Evolutionary conservation across 768 basidiomycete species (phyloP).

Genomic region (Mycena venus): DNA sequence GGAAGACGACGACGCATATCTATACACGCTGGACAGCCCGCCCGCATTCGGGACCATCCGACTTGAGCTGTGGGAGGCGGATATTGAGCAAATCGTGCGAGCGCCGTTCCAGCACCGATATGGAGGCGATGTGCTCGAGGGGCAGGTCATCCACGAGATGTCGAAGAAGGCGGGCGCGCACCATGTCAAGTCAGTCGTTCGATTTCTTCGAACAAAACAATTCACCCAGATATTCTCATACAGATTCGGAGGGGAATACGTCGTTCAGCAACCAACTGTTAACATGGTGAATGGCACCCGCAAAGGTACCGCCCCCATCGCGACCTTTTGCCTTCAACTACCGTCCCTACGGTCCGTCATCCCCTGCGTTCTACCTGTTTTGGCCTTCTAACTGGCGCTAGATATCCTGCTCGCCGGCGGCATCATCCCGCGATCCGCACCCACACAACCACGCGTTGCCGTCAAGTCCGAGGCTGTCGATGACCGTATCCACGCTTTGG

Average conservation of each 20-base stretch:
- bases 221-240: neutral
- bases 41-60: slow-evolving; percentile 46
- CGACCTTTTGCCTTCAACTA: slow-evolving; percentile 50
- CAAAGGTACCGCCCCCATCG: slow-evolving; percentile 41
- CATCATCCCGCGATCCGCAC: slow-evolving; percentile 24
- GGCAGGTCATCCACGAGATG: slow-evolving; percentile 47
- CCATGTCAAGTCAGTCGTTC: slow-evolving; percentile 42
- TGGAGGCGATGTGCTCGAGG: slow-evolving; percentile 39
- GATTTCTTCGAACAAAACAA: neutral
- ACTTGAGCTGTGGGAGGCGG: slow-evolving; percentile 47
- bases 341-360: slow-evolving; percentile 47
- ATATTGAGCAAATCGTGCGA: slow-evolving; percentile 37
- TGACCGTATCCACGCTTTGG: slow-evolving; percentile 20
- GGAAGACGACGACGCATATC: slow-evolving; percentile 38
- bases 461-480: slow-evolving; percentile 31
- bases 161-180: slow-evolving; percentile 52
- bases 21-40: slow-evolving; percentile 36
- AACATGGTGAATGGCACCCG: slow-evolving; percentile 44
- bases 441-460: neutral
- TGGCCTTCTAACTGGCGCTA: neutral
- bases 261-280: slow-evolving; percentile 41
- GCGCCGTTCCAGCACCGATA: slow-evolving; percentile 43
- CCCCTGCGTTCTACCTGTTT: neutral
- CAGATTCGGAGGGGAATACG: slow-evolving; percentile 50
- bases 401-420: slow-evolving; percentile 28